A percentile compares a stretch with the other conserved stretches of the same genome.
Conservation (phyloP, 2,329 filamentous ascomycete genomes). For the Clarireedia hainanense region DNA sequence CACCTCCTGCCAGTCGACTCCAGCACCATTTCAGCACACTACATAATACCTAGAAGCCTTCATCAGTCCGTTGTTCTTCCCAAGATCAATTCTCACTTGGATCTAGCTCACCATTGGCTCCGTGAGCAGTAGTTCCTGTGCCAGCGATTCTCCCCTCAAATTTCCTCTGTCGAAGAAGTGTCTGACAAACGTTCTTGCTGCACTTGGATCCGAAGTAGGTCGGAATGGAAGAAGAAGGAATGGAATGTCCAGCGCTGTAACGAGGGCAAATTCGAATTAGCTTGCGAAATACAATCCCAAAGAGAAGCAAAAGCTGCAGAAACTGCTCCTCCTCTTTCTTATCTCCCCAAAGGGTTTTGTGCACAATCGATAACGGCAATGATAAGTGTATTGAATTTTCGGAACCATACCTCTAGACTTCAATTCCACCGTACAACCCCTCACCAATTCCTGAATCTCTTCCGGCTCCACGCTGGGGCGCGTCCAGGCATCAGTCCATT, state of each 20-base stretch:
- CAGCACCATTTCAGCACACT: conserved; percentile 98
- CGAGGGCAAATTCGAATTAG: conserved; percentile 17
- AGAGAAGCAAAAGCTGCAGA: background rate
- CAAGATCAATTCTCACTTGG: background rate
- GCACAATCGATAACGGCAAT: conserved; percentile 22
- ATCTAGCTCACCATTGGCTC: conserved; percentile 73
- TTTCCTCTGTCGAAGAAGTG: conserved; percentile 77
- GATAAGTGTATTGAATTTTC: conserved; percentile 11
- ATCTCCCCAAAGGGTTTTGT: conserved; percentile 11
- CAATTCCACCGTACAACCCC: conserved; percentile 80
- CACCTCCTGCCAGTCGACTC: conserved; percentile 81
- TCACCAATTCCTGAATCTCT: conserved; percentile 81
- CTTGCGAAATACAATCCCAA: conserved; percentile 13
- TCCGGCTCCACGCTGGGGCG: conserved; percentile 77
- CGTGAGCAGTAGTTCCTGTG: conserved; percentile 82
- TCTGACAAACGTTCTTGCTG: conserved; percentile 83
- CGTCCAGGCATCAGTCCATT: conserved; percentile 83
- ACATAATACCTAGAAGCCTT: conserved; percentile 64
- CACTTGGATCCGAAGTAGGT: conserved; percentile 84
- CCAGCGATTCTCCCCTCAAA: conserved; percentile 61
- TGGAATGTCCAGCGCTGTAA: conserved; percentile 73
- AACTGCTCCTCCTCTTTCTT: background rate
- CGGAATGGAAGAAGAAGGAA: conserved; percentile 93
- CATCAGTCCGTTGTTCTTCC: conserved; percentile 21
- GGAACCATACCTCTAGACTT: conserved; percentile 78